phyloP scores from a whole-genome alignment of 805 yeast species.

The Metschnikowia shivogae region DNA sequence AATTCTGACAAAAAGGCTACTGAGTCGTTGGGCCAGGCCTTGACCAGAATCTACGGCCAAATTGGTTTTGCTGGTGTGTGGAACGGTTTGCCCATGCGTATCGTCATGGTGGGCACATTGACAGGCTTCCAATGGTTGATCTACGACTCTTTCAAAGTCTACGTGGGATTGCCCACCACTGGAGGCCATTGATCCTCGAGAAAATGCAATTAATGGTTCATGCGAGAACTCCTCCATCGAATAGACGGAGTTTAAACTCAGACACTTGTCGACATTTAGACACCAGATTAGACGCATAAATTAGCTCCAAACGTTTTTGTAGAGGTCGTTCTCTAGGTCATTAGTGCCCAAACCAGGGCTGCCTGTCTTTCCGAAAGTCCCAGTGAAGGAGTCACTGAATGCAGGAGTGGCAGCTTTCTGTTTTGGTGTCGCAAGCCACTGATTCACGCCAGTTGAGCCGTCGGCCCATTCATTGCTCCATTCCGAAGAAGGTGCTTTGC shows the following conservation, averaged over 20 bases:
- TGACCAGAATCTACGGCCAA: constrained; percentile 66
- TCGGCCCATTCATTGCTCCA: constrained; percentile 39
- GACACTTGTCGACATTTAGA: not conserved
- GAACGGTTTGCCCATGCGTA: constrained; percentile 93
- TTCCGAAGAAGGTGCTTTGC: constrained; percentile 1
- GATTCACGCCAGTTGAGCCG: constrained; percentile 14
- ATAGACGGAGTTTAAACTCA: not conserved
- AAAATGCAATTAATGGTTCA: constrained; percentile 1
- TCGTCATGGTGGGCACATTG: constrained; percentile 94
- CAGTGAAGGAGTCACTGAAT: constrained; percentile 7
- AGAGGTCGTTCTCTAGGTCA: constrained; percentile 55
- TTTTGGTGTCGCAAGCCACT: constrained; percentile 8
- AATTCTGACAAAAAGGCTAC: constrained; percentile 64
- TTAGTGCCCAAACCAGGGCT: not conserved
- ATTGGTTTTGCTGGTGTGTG: constrained; percentile 91
- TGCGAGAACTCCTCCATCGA: not conserved
- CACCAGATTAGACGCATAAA: not conserved
- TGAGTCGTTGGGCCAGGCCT: constrained; percentile 65
- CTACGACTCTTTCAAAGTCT: constrained; percentile 94
- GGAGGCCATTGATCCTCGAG: constrained; percentile 44
- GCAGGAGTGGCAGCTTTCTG: constrained; percentile 1
- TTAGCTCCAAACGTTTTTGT: constrained; percentile 65
- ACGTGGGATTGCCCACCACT: constrained; percentile 90
- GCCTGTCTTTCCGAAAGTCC: constrained; percentile 9
- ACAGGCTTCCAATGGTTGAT: constrained; percentile 97